Conservation (phyloP, 345 rosid species). For the Raphanus sativus region DNA sequence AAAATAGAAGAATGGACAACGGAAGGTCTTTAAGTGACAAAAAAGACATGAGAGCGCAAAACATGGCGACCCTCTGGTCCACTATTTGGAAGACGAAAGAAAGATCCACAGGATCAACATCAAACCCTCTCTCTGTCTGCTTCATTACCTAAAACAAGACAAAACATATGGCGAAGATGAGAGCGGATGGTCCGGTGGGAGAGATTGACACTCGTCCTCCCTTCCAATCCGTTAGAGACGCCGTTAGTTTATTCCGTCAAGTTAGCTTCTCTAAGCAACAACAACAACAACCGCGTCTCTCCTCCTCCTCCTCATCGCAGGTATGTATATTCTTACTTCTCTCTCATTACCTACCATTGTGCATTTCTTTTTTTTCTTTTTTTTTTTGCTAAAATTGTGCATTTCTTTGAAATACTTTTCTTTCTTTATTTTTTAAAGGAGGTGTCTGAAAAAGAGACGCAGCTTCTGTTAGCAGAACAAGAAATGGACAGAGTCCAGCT, state of each 20-base stretch:
- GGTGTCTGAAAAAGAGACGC: constrained; percentile 58
- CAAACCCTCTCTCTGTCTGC: constrained; percentile 10
- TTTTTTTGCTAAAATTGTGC: too few species aligned
- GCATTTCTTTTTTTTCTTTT: too few species aligned
- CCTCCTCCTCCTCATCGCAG: constrained; percentile 31
- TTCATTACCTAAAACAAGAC: constrained; percentile 15
- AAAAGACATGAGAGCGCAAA: too few species aligned
- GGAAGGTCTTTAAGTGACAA: too few species aligned
- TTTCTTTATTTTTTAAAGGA: constrained; percentile 24
- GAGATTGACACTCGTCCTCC: constrained; percentile 93
- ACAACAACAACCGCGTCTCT: constrained; percentile 29
- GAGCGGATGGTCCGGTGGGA: constrained; percentile 46
- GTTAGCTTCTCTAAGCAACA: constrained; percentile 48
- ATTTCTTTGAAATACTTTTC: not conserved
- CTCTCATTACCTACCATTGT: not conserved
- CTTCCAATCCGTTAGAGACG: constrained; percentile 84
- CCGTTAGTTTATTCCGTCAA: constrained; percentile 81
- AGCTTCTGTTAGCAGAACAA: constrained; percentile 51
- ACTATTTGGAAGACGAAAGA: not conserved
- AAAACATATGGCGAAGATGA: constrained; percentile 47
- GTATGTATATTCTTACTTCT: not conserved
- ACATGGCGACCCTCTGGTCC: not conserved
- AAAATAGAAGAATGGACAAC: not conserved
- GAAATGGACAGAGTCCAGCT: constrained; percentile 49
- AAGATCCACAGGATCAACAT: constrained; percentile 23